Conservation (phyloP, 169 alveolate genomes). For the Plasmodium coatneyi region DNA sequence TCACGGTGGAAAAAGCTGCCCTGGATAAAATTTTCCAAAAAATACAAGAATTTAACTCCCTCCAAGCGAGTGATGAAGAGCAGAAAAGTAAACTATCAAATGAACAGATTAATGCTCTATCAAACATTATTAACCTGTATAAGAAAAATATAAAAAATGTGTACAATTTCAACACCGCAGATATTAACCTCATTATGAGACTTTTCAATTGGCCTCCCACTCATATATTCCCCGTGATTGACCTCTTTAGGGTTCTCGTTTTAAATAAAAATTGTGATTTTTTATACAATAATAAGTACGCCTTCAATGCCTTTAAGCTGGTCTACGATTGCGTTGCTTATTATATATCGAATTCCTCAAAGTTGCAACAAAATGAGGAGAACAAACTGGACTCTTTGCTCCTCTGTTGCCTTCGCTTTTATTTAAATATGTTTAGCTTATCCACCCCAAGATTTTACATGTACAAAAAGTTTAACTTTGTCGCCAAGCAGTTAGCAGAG, state of each 20-base stretch:
- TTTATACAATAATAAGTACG: slow-evolving; percentile 46
- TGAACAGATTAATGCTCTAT: slow-evolving; percentile 23
- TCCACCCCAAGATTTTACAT: slow-evolving; percentile 69
- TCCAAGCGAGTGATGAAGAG: not conserved
- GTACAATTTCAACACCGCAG: slow-evolving; percentile 45
- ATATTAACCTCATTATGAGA: slow-evolving; percentile 41
- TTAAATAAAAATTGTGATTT: slow-evolving; percentile 57
- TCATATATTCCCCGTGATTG: slow-evolving; percentile 60
- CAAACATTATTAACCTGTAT: slow-evolving; percentile 38
- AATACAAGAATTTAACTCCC: slow-evolving; percentile 50
- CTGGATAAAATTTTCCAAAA: slow-evolving; percentile 63
- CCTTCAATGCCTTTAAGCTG: slow-evolving; percentile 41
- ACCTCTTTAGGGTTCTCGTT: slow-evolving; percentile 45
- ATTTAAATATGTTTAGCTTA: slow-evolving; percentile 45
- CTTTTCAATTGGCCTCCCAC: slow-evolving; percentile 41
- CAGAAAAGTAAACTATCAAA: slow-evolving; percentile 4
- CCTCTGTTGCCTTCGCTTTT: slow-evolving; percentile 52
- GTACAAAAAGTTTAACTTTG: slow-evolving; percentile 36
- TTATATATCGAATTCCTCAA: slow-evolving; percentile 11
- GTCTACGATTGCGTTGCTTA: slow-evolving; percentile 60
- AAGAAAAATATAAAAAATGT: slow-evolving; percentile 22
- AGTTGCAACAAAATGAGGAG: slow-evolving; percentile 2
- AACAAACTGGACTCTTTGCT: slow-evolving; percentile 37
- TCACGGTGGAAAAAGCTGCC: slow-evolving; percentile 46
- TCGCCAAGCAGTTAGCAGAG: slow-evolving; percentile 19